Evolutionary conservation across 257 asterid species (phyloP), one percentile per base, ranked within the genome.

Genomic region (Thymus mandschuricus): DNA sequence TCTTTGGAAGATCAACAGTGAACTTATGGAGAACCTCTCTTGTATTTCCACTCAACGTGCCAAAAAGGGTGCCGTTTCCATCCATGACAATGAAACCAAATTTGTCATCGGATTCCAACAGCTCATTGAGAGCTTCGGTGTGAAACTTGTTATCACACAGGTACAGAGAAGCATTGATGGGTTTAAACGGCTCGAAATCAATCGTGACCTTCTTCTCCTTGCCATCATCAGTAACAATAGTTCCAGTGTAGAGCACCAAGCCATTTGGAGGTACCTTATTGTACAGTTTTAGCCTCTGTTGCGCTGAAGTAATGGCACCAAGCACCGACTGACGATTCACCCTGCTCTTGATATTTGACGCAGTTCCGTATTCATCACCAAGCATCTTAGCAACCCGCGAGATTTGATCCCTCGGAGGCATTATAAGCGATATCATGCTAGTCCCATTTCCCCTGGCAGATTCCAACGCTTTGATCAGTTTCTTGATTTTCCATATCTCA

Each of bases 401-500:
- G 27, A 79, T 40, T 59, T 79, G 83, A 79, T 79, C 83, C 21
- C 77, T 63, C 6, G 80, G 83, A 59, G 83, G 83, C 77, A 75
- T 79, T 28, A 75, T 79, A 68, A 79, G 80, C 13, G 83, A 79
- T 51, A 79, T 79, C 83, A 79, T 79, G 59, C 83, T 70, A 43
- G 83, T 79, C 5, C 83, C 83, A 75, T 79, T 79, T 49, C 83
- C 83, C 66, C 83, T 75, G 66, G 83, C 83, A 51, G 80, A 51
- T 70, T 79, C 83, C 64, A 79, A 61, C 12, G 83, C 83, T 62
- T 74, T 79, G 58, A 79, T 79, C 66, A 79, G 51, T 60, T 79
- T 79, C 78, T 79, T 75, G 55, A 79, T 79, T 71, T 79, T 79
- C 80, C 79, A 69, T 74, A 74, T 79, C 74, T 79, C 82, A 59